A percentile compares a stretch with the other conserved stretches of the same genome.
These are phyloP conservation scores for Aureobasidium vineae DNA, from an alignment of 2,329 filamentous ascomycete genomes.

Conservation along the genomic window DNA sequence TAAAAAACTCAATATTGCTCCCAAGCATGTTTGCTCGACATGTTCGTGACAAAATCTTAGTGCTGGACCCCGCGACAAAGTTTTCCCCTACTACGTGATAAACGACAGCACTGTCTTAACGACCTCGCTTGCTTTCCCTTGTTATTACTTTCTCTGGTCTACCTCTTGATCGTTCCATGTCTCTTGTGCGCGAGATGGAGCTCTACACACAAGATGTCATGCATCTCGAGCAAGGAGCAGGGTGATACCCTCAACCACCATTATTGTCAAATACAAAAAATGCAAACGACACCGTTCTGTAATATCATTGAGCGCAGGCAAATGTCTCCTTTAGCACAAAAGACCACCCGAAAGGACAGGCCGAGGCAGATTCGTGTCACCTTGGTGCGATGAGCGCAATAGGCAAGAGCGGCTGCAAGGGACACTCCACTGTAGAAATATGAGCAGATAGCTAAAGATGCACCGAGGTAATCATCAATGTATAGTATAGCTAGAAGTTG, in stretches of 20 bases:
- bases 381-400: no score
- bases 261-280: neutral
- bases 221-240: neutral
- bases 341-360: neutral
- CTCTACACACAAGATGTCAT: neutral
- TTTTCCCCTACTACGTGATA: no score
- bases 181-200: neutral
- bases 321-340: no score
- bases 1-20: neutral
- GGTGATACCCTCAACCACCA: neutral
- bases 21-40: neutral
- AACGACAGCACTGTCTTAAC: no score
- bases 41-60: neutral
- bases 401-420: neutral
- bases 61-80: no score
- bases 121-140: no score
- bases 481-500: neutral
- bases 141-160: no score
- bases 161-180: neutral
- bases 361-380: neutral
- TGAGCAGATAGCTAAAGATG: neutral
- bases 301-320: neutral
- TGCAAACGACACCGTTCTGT: neutral
- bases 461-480: neutral
- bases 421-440: neutral